Conservation (phyloP, 345 rosid species). For the Syzygium aqueum region DNA sequence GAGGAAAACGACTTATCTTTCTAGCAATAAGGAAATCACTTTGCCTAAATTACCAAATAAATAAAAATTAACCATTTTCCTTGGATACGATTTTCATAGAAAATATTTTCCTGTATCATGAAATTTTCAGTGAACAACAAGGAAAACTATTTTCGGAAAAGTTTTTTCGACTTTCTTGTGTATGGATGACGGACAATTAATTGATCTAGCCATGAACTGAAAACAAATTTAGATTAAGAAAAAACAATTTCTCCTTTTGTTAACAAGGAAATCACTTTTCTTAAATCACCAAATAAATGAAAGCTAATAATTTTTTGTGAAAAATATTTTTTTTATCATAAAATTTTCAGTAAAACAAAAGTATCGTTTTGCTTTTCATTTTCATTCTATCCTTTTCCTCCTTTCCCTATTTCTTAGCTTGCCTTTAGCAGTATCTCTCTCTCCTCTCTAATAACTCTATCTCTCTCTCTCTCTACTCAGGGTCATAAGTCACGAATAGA, state of each 20-base stretch:
- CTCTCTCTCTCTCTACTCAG: background rate
- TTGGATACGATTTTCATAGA: too few species aligned
- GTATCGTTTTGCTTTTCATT: background rate
- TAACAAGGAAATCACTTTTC: background rate
- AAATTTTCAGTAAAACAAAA: background rate
- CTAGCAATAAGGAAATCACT: too few species aligned
- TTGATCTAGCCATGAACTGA: background rate
- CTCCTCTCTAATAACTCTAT: background rate
- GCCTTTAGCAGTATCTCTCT: background rate
- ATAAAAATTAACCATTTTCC: too few species aligned
- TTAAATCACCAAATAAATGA: background rate
- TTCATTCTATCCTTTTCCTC: background rate
- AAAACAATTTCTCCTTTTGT: background rate
- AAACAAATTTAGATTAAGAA: background rate
- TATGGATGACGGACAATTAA: rapidly evolving
- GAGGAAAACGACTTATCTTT: too few species aligned
- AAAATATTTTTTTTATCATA: background rate
- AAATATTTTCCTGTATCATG: too few species aligned
- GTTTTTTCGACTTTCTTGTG: background rate
- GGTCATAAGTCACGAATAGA: background rate
- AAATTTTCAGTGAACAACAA: background rate
- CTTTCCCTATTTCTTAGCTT: background rate
- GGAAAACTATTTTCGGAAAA: background rate
- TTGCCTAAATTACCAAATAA: too few species aligned
- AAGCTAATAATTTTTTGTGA: background rate